Base-by-base conservation (phyloP, 2,329 filamentous ascomycete genomes). In the Cercospora sojina region DNA sequence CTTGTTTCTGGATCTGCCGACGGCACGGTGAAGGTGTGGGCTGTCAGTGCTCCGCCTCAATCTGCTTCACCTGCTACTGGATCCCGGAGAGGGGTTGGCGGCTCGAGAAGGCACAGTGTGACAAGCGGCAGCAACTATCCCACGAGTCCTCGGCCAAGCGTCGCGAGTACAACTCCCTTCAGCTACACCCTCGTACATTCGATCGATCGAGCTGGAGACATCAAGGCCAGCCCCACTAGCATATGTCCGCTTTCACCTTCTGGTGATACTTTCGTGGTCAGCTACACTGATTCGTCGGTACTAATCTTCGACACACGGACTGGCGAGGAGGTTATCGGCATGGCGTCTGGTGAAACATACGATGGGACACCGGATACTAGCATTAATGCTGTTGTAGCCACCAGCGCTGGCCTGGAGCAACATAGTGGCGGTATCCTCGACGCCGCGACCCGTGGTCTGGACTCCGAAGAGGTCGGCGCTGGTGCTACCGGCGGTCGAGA, bases 331-430 rank as follows among this genome's bases (percentile, higher is more conserved):
- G 87, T 97, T 43, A 92, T 93, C 32, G 88, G 88, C 56, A 98
- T 99, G 94, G 92, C 92, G 38, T 97, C 93, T 76, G 83, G 91
- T 57, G 95, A 98, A 79, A 98, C 94, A 0, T 98, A 97, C 73
- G 91, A 99, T 73, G 91, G 91, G 8, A 95, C 92, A 0, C 85
- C 86, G 59, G 91, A 90, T 4, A 94, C 89, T 12, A 88, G 92
- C 43, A 92, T 99, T 71, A 99, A 97, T 76, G 88, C 92, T 0
- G 90, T 98, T 8, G 94, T 96, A 16, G 92, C 94, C 1, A 96
- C 92, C 1, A 78, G 74, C 67, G 86, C 90, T 18, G 91, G 91
- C 1, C 85, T 96, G 27, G 94, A 97, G 73, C 84, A 86, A 9
- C 80, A 83, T 4, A 79, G 83, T n/a, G 79, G 84, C 49, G 75